Percentiles rank a stretch among this genome's conserved stretches.
Evolutionary conservation across 495 filamentous ascomycete species (phyloP).

Genomic region (Xylaria nigripes): DNA sequence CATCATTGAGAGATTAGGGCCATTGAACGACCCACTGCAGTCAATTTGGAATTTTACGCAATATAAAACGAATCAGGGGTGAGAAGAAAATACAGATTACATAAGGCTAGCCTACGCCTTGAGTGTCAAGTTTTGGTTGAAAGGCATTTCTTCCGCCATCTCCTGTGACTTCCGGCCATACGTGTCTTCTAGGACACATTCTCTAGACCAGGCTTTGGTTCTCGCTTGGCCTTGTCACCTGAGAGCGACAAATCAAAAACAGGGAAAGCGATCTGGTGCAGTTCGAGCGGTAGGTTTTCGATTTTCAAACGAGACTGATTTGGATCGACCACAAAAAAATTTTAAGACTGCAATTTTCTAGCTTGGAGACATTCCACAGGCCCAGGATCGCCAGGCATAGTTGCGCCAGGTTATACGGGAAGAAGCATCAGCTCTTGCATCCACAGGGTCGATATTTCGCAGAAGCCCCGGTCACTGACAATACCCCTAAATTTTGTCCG

Average conservation of each 20-base stretch:
- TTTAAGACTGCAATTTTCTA: neutral
- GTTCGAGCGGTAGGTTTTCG: neutral
- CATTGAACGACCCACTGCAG: neutral
- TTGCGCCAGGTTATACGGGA: neutral
- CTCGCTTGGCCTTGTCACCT: neutral
- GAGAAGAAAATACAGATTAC: neutral
- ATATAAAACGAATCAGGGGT: neutral
- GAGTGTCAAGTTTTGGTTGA: neutral
- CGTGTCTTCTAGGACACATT: conserved; percentile 13
- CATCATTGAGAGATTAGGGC: neutral
- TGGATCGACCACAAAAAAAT: neutral
- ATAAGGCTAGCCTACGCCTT: neutral
- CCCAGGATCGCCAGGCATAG: too few relatives aligned
- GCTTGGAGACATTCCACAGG: neutral
- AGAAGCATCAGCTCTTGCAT: neutral
- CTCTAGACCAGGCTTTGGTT: neutral
- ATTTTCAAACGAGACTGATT: neutral
- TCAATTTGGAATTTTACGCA: neutral
- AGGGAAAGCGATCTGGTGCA: conserved; percentile 5
- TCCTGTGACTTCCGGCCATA: neutral
- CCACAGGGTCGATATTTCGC: neutral
- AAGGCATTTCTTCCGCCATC: neutral
- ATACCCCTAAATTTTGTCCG: neutral
- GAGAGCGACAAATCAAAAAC: conserved; percentile 8
- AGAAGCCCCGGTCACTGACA: neutral